phyloP scores from a whole-genome alignment of 148 eudicot genomes.

The Rhododendron molle region DNA sequence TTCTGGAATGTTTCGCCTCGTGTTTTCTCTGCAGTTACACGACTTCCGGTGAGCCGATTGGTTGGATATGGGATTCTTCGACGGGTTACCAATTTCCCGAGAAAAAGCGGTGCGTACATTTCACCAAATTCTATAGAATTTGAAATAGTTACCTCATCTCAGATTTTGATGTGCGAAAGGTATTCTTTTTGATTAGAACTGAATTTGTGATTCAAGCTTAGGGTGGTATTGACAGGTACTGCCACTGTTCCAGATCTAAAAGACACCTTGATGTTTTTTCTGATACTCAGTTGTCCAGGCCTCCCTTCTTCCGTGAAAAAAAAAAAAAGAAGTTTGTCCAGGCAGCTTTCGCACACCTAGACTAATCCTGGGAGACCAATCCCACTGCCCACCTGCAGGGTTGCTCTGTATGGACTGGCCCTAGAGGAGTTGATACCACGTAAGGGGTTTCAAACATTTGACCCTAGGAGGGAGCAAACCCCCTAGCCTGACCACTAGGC shows the following conservation, averaged over 20 bases:
- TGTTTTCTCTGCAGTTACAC: background rate
- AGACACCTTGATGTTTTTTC: background rate
- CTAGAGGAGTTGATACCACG: too few species aligned
- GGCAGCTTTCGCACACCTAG: too few species aligned
- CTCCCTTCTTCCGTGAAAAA: too few species aligned
- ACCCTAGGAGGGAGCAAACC: too few species aligned
- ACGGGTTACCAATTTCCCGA: conserved; percentile 80
- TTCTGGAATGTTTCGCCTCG: background rate
- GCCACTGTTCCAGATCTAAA: background rate
- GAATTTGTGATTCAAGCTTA: background rate
- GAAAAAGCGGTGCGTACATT: conserved; percentile 66
- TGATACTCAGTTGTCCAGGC: too few species aligned
- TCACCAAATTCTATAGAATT: background rate
- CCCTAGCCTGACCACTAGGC: too few species aligned
- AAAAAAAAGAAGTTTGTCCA: too few species aligned
- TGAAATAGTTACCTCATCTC: background rate
- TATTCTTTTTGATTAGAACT: background rate
- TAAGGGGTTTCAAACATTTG: too few species aligned
- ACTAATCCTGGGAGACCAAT: too few species aligned
- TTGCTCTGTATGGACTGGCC: too few species aligned
- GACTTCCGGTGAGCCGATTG: conserved; percentile 1
- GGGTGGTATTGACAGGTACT: background rate
- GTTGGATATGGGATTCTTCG: conserved; percentile 76
- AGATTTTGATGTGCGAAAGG: background rate
- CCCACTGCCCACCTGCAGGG: too few species aligned